Percentiles rank a stretch among this genome's conserved stretches.
Evolutionary conservation across 108 stramenopile species (phyloP).

Genomic region (Fragilaria crotonensis): DNA sequence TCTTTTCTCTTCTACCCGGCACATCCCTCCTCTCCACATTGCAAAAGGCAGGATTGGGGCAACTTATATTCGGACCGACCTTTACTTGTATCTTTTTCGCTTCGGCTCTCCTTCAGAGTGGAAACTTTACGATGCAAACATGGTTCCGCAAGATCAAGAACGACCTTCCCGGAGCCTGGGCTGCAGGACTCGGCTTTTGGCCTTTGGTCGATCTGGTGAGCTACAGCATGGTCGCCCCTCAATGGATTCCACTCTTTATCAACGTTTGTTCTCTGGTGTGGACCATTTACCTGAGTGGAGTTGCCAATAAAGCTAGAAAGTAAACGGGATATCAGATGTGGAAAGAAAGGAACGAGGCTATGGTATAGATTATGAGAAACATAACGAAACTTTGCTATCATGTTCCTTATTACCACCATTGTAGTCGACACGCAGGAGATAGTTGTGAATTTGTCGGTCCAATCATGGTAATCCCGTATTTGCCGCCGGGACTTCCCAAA

Average conservation of each 20-base stretch:
- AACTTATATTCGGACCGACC: conserved; percentile 78
- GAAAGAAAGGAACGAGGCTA: too few species aligned
- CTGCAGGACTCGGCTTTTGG: conserved; percentile 77
- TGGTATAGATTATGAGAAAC: too few species aligned
- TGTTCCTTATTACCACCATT: conserved; percentile 84
- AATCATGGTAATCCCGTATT: conserved; percentile 72
- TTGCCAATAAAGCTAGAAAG: too few species aligned
- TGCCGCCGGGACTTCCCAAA: conserved; percentile 50
- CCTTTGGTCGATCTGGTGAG: conserved; percentile 81
- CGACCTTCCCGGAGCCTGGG: conserved; percentile 77
- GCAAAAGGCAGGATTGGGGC: conserved; percentile 75
- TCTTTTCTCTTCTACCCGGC: conserved; percentile 53
- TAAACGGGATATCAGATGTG: too few species aligned
- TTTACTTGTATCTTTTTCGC: conserved; percentile 86
- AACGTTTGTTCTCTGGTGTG: conserved; percentile 77
- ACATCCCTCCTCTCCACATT: conserved; percentile 59
- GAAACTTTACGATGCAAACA: conserved; percentile 40
- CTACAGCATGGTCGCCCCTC: conserved; percentile 56
- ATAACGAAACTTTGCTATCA: too few species aligned
- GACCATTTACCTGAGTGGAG: conserved; percentile 79
- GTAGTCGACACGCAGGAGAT: conserved; percentile 34
- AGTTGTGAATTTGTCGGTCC: conserved; percentile 42
- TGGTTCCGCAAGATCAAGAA: conserved; percentile 59
- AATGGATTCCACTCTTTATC: conserved; percentile 76
- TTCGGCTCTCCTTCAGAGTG: conserved; percentile 43